Evolutionary conservation across 495 filamentous ascomycete species (phyloP), one percentile per base, ranked within the genome.

Genomic region (Penicillium taxi): DNA sequence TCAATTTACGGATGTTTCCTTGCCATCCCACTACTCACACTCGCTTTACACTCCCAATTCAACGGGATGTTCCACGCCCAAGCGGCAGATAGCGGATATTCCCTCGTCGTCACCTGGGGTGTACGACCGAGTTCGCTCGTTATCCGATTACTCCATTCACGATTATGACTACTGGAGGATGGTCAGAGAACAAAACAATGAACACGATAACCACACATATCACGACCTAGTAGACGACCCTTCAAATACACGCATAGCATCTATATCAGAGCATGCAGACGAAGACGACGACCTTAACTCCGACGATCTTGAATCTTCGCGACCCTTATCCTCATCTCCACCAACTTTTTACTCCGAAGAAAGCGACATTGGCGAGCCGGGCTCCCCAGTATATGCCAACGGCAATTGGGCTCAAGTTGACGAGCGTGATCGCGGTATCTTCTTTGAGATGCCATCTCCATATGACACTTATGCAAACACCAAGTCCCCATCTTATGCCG

Each of bases 361-460:
- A 12, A 48, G 50, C 22, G 53, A 66, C 7, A 55, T 66, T 13
- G 63, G 63, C 30, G 62, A 66, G 36, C 61, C 61, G 1, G 61
- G 61, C 12, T 57, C 54, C 3, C 53, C 58, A 2, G 50, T 64
- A 42, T 53, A 50, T 37, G 54, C 57, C 15, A 59, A 63, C 33
- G 45, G 50, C 25, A 46, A 49, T 35, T 58, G 48, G 52, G 40
- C 45, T 21, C 44, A 53, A 27, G 48, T 55, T 15, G 37, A 51
- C 43, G 46, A 45, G 21, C 44, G 52, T 27, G 52, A 58, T 34
- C 45, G 49, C 29, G 45, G 49, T 19, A 54, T 50, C 39, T 41
- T 53, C 34, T 35, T 42, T 25, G 43, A 52, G 11, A 17, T 45
- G 2, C 30, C 16, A 19, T 37, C 26, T 8, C 41, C 36, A 33